phyloP scores from a whole-genome alignment of 1,284 basidiomycete genomes.

The Malassezia arunalokei region DNA sequence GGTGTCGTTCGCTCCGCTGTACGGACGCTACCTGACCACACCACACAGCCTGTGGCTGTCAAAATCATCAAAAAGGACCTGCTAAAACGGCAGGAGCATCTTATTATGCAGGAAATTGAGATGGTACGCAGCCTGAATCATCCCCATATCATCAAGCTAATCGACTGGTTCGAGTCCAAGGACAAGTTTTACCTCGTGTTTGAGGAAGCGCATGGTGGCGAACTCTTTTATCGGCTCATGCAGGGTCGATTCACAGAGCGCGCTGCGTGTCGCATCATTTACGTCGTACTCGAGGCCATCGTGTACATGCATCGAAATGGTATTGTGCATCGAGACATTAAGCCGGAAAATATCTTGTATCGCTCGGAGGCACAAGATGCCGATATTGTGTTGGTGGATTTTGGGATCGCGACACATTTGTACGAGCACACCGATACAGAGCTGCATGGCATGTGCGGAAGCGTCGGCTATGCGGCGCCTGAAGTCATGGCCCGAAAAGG shows the following conservation, averaged over 20 bases:
- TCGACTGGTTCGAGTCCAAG: conserved; percentile 46
- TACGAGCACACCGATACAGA: conserved; percentile 59
- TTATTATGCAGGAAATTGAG: conserved; percentile 43
- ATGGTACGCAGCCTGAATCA: conserved; percentile 42
- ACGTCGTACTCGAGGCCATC: conserved; percentile 35
- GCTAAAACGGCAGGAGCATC: conserved; percentile 37
- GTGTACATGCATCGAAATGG: conserved; percentile 42
- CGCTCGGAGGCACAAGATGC: conserved; percentile 58
- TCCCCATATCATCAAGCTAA: conserved; percentile 52
- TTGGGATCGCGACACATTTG: conserved; percentile 58
- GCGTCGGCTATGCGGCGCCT: conserved; percentile 76
- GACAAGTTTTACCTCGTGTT: conserved; percentile 47
- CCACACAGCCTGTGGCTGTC: conserved; percentile 29
- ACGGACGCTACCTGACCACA: conserved; percentile 15
- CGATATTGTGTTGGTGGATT: conserved; percentile 55
- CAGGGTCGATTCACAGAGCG: conserved; percentile 42
- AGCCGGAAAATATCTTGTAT: conserved; percentile 80
- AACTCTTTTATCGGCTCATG: conserved; percentile 47
- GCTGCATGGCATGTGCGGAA: conserved; percentile 70
- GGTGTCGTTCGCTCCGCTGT: conserved; percentile 34
- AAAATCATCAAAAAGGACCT: conserved; percentile 43
- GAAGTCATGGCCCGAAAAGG: conserved; percentile 73
- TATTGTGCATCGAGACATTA: conserved; percentile 44
- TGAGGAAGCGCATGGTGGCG: conserved; percentile 47
- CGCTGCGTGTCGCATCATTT: conserved; percentile 41